Conservation (phyloP, 805 yeast genomes). For the Suhomyces vadensis region DNA sequence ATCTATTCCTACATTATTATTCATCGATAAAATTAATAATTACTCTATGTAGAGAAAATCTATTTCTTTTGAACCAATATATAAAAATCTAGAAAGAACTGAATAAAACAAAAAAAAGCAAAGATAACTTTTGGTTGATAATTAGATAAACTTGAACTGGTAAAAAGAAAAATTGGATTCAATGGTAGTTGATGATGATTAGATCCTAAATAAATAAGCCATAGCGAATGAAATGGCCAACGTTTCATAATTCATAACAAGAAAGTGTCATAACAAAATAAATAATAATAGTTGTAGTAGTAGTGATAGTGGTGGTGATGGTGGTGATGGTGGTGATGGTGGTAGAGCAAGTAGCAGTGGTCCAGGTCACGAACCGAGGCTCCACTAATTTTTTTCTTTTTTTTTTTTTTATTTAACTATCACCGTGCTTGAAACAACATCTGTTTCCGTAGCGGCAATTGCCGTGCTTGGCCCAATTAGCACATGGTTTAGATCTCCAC, state of each 20-base stretch:
- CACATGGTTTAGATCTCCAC: conserved; percentile 90
- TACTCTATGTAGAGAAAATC: no score
- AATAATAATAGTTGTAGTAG: neutral
- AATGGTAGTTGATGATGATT: no score
- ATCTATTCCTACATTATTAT: no score
- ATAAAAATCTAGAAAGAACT: no score
- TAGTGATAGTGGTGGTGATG: no score
- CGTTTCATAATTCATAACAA: conserved; percentile 7
- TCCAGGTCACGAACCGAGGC: no score
- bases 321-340: no score
- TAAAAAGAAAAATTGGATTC: neutral
- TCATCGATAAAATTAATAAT: no score
- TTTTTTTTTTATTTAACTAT: conserved; percentile 6
- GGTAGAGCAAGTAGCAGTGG: no score
- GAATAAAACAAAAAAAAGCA: no score
- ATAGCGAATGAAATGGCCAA: neutral
- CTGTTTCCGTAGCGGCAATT: conserved; percentile 86
- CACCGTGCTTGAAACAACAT: conserved; percentile 87
- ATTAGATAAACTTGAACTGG: neutral
- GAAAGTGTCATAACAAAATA: neutral
- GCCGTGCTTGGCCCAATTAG: conserved; percentile 82
- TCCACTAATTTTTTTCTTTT: no score
- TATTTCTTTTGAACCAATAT: no score
- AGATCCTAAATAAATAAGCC: conserved; percentile 7
- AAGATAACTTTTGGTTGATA: neutral